Base-by-base conservation (phyloP, 2,329 filamentous ascomycete genomes). In the Sporothrix inflata region DNA sequence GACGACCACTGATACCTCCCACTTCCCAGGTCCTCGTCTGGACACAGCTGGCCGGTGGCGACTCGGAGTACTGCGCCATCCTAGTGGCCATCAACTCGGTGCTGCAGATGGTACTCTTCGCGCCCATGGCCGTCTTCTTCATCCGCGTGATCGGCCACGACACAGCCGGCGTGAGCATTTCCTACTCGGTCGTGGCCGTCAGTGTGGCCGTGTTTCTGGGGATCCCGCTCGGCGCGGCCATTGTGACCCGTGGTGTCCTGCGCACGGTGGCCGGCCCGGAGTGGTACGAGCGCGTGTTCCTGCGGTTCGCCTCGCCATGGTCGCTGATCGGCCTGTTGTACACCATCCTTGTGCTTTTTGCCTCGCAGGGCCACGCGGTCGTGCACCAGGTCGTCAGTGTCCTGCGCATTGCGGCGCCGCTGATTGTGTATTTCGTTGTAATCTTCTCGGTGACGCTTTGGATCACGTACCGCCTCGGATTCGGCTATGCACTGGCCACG, bases 291-390 rank as follows among this genome's bases (percentile, higher is more conserved):
- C 79, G 83, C 2, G 84, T 87, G 3, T 96, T 97, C 79, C 79
- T 97, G n/a, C 87, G 86, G 45, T 90, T 87, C 78, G 84, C 89
- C 2, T 87, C 89, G 0, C 94, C 94, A 0, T 91, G 89, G 85
- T 95, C 92, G 0, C 85, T 97, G 1, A 88, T 97, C 75, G 94
- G 94, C 0, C 85, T 98, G 5, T 83, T 97, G 0, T 97, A 94
- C 83, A 97, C 94, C 0, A 96, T 97, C 76, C 81, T 96, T 7
- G 90, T 97, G 0, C 85, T 97, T 1, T 97, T 97, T 79, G 94
- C 92, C 0, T 92, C 91, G 0, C 94, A 97, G 78, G 93, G 94
- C 2, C 82, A 83, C 27, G 89, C 90, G 67, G 92, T 96, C 1
- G 91, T 95, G 0, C 88, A 93, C 75, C 93, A 97, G 80, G 92